Evolutionary conservation across 2,329 filamentous ascomycete genomes (phyloP), one percentile per base, ranked within the genome.

Genomic region (Hortaea werneckii): DNA sequence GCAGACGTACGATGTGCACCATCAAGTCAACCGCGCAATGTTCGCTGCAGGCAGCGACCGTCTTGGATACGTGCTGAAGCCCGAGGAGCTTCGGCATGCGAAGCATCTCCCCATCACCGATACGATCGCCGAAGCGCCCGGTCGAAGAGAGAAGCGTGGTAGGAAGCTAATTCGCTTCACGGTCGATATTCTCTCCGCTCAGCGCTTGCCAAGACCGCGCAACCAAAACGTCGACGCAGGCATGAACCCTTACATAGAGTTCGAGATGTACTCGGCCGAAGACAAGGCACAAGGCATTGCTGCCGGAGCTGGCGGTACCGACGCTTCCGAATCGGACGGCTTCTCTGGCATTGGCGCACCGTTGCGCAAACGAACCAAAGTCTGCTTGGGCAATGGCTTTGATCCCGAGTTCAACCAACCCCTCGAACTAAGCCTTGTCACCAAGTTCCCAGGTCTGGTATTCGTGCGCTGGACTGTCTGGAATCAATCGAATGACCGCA

Each of bases 11-110:
- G 92, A 96, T 61, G 75, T 94, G 12, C 87, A 89, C 40, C 92
- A 95, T 78, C 90, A 96, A 62, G 77, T 96, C 65, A 96, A 96
- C 63, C 85, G 92, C 55, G 92, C 92, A 59, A 96, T 98, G 92
- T 98, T 95, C 62, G 85, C 88, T 40, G 86, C 87, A 47, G 87
- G 87, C 38, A 82, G 78, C 9, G 92, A 95, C 67, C 79, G 81
- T 46, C 86, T 85, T 2, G 92, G 92, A 39, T 98, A 96, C 59
- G 88, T 96, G 10, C 77, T 95, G 44, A 98, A 98, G 70, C 90
- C 92, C 13, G 78, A 82, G 32, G 86, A 89, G 61, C 79, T 95
- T 50, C 84, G 90, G 55, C 61, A 60, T 49, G 59, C 61, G 50
- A 80, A 82, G 60, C 81, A 83, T 51, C 75, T 80, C 55, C 72